A percentile compares a stretch with the other conserved stretches of the same genome.
phyloP scores from a whole-genome alignment of 2,329 filamentous ascomycete species.

The Aureobasidium sp. region DNA sequence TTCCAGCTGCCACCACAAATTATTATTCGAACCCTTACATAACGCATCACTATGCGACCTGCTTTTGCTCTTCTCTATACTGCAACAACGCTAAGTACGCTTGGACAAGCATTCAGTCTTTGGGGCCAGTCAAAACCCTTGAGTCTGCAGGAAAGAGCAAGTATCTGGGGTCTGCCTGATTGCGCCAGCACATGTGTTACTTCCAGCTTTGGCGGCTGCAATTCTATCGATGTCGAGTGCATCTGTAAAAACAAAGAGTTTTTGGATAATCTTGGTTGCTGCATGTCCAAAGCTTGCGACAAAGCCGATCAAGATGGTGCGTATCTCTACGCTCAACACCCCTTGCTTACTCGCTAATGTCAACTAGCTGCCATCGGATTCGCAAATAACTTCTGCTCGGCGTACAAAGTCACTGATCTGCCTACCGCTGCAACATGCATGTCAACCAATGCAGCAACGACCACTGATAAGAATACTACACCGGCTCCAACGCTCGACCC shows the following conservation, averaged over 20 bases:
- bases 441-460: not conserved
- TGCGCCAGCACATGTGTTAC: constrained; percentile 29
- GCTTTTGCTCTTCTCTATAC: not conserved
- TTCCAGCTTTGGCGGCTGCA: constrained; percentile 29
- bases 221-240: constrained; percentile 30
- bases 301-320: constrained; percentile 25
- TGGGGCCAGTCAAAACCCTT: not conserved
- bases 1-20: too few relatives aligned
- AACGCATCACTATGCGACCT: not conserved
- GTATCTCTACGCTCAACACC: not conserved
- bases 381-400: constrained; percentile 32
- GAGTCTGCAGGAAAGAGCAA: not conserved
- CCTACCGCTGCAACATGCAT: constrained; percentile 31
- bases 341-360: not conserved
- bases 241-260: constrained; percentile 31
- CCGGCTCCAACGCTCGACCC: not conserved
- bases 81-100: not conserved
- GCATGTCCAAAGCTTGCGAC: constrained; percentile 29
- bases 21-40: too few relatives aligned
- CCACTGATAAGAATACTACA: not conserved
- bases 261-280: constrained; percentile 32
- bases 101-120: not conserved
- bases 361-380: constrained; percentile 32
- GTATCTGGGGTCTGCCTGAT: constrained; percentile 20
- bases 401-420: constrained; percentile 29